Conservation (phyloP, 1,284 basidiomycete species). For the Veloboletus limbatus region DNA sequence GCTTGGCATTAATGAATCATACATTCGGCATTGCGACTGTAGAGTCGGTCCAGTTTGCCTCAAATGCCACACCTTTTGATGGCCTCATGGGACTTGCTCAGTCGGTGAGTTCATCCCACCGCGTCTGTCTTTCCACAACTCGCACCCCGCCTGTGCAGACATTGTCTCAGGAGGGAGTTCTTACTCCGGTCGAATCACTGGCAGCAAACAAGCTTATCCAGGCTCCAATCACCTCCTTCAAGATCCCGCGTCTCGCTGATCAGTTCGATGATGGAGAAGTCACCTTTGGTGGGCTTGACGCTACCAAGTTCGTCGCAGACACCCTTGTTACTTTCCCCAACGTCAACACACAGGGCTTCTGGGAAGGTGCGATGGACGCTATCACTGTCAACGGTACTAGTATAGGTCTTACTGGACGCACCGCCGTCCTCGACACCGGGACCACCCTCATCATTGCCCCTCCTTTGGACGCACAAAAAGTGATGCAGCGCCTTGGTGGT, state of each 20-base stretch:
- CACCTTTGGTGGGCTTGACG: slow-evolving; percentile 80
- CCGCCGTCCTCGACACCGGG: slow-evolving; percentile 78
- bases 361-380: slow-evolving; percentile 66
- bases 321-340: slow-evolving; percentile 60
- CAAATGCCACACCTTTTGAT: slow-evolving; percentile 59
- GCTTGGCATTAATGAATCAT: slow-evolving; percentile 58
- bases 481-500: slow-evolving; percentile 64
- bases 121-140: background rate
- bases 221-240: slow-evolving; percentile 76
- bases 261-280: slow-evolving; percentile 76
- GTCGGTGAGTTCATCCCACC: slow-evolving; percentile 44
- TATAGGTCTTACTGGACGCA: slow-evolving; percentile 54
- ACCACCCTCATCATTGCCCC: slow-evolving; percentile 70
- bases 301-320: slow-evolving; percentile 56
- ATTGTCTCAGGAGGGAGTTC: slow-evolving; percentile 63
- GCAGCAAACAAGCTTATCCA: slow-evolving; percentile 57
- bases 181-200: slow-evolving; percentile 76
- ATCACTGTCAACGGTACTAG: slow-evolving; percentile 57
- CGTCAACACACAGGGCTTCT: slow-evolving; percentile 68
- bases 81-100: slow-evolving; percentile 83
- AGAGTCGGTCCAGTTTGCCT: slow-evolving; percentile 67
- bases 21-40: slow-evolving; percentile 68
- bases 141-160: slow-evolving; percentile 34
- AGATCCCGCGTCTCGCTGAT: slow-evolving; percentile 74
- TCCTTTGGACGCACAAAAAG: slow-evolving; percentile 52